Base-by-base conservation (phyloP, 2,329 filamentous ascomycete genomes). In the Lasiodiplodia citricola region DNA sequence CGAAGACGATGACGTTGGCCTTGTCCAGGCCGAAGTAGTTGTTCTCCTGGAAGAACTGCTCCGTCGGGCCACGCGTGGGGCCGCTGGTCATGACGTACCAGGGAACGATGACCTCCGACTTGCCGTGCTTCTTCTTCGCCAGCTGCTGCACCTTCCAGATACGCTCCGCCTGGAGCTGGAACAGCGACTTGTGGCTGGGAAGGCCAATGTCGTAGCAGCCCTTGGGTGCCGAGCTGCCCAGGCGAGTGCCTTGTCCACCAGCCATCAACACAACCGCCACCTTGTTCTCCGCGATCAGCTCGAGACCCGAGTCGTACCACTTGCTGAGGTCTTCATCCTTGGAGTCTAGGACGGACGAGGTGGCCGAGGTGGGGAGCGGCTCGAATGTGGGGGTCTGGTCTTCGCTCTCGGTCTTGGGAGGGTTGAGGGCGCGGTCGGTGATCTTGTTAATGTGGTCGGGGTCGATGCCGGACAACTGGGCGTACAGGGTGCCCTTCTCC, bases 71-170 rank as follows among this genome's bases (percentile, higher is more conserved):
- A 73, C 94, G 89, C 8, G 96, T 99, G 56, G 96, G 96, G 4
- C 96, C 96, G 76, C 93, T 97, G 75, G 96, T 99, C 96, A 99
- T 99, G 81, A 99, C 93, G 83, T 99, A 99, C 96, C 96, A 99
- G 14, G 96, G 96, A 52, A 98, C 90, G 38, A 91, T 84, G 60
- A 84, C 84, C 70, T 83, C 84, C 58, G 76, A 78, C 73, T 86
- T 86, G 69, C 87, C 87, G 66, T 88, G 85, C 78, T 90, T 89
- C 80, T 91, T 89, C 74, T 89, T 86, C 54, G 95, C 94, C 72
- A 98, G 85, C 75, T 90, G 83, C 83, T 98, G 92, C 10, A 97
- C 83, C 84, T 94, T 96, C 76, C 87, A 87, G 78, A 99, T 98
- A 67, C 96, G 87, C 87, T 99, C 94, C 55, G 92, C 96, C 83